Percentiles rank a stretch among this genome's conserved stretches.
These are phyloP conservation scores for Chlorella sorokiniana DNA, from an alignment of 139 green algal species.

Conservation along the genomic window DNA sequence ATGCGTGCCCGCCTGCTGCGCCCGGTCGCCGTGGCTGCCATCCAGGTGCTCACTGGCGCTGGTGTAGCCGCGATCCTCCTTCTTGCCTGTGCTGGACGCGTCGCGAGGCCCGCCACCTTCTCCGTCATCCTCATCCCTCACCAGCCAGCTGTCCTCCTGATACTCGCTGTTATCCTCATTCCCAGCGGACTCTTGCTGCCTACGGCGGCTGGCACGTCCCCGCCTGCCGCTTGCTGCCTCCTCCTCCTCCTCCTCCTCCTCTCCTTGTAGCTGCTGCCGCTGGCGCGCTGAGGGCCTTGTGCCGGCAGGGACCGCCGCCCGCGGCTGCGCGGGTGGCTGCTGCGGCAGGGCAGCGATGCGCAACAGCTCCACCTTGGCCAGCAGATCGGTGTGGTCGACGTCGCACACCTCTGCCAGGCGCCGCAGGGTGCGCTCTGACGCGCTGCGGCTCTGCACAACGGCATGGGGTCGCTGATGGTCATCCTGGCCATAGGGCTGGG, in stretches of 20 bases:
- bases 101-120: no score
- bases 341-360: slow-evolving; percentile 13
- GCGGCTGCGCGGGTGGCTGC: slow-evolving; percentile 1
- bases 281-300: background rate
- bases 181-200: background rate
- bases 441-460: background rate
- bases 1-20: background rate
- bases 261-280: background rate
- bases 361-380: slow-evolving; percentile 18
- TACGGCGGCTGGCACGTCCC: background rate
- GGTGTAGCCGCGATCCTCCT: background rate
- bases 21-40: background rate
- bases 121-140: background rate
- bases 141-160: slow-evolving; percentile 20
- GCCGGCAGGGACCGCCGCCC: background rate
- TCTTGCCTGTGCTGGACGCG: background rate
- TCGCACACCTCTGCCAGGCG: background rate
- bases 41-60: slow-evolving; percentile 6
- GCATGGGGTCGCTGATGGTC: no score
- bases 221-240: background rate
- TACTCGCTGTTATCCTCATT: background rate
- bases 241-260: background rate
- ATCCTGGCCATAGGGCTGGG: no score
- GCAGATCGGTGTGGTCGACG: slow-evolving; percentile 3
- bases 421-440: background rate